Percentiles rank a stretch among this genome's conserved stretches.
Evolutionary conservation across 2,329 filamentous ascomycete species (phyloP).

Genomic region (Epicoccum sorghinum): DNA sequence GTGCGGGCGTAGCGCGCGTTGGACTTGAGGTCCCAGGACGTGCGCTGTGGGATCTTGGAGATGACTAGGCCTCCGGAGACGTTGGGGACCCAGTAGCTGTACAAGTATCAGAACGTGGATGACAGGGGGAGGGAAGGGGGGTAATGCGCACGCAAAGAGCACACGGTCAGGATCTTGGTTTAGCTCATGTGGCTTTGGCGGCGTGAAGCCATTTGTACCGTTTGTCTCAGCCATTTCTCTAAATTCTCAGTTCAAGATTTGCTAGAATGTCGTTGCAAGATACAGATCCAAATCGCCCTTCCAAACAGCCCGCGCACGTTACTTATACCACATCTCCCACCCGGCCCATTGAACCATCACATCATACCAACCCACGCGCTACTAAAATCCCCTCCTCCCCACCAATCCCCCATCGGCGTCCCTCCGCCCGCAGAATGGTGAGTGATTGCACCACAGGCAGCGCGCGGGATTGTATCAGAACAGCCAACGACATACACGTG

Average conservation of each 20-base stretch:
- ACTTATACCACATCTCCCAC: not conserved
- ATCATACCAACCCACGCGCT: no score
- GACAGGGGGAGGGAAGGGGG: not conserved
- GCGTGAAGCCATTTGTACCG: slow-evolving; percentile 28
- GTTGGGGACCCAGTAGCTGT: slow-evolving; percentile 60
- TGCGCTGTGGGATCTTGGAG: slow-evolving; percentile 58
- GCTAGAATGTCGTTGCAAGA: not conserved
- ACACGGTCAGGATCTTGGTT: slow-evolving; percentile 53
- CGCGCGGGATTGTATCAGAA: not conserved
- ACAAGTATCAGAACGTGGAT: not conserved
- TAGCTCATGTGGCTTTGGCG: slow-evolving; percentile 36
- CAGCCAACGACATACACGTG: not conserved
- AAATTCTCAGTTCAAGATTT: not conserved
- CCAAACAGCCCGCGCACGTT: not conserved
- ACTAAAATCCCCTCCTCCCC: no score
- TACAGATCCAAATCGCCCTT: not conserved
- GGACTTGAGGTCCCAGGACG: slow-evolving; percentile 56
- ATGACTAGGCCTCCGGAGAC: slow-evolving; percentile 61
- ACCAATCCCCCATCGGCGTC: not conserved
- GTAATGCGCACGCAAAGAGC: slow-evolving; percentile 49
- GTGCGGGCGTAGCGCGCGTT: slow-evolving; percentile 58
- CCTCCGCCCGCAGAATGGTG: slow-evolving; percentile 5
- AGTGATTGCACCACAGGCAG: slow-evolving; percentile 2
- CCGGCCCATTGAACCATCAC: not conserved
- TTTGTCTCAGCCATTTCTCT: slow-evolving; percentile 8